A percentile compares a stretch with the other conserved stretches of the same genome.
These are phyloP conservation scores for Apiospora malaysiana DNA, from an alignment of 2,329 filamentous ascomycete genomes.

Conservation along the genomic window DNA sequence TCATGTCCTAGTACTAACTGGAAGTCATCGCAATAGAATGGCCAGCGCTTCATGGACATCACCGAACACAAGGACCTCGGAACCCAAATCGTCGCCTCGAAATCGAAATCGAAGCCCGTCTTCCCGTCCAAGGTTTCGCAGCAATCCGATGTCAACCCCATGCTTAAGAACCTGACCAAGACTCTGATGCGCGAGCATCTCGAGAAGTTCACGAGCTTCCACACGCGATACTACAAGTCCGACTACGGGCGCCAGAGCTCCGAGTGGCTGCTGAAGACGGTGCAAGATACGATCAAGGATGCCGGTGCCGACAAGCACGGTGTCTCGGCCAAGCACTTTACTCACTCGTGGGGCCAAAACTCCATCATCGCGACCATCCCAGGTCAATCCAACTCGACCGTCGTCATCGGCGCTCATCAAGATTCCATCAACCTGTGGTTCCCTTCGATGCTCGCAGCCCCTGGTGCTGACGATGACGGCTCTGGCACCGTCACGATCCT, in stretches of 20 bases:
- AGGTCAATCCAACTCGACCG: slow-evolving; percentile 80
- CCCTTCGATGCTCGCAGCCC: slow-evolving; percentile 81
- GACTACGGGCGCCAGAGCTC: slow-evolving; percentile 83
- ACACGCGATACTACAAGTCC: slow-evolving; percentile 83
- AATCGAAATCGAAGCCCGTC: slow-evolving; percentile 47
- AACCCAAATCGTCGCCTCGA: slow-evolving; percentile 42
- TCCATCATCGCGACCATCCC: slow-evolving; percentile 92
- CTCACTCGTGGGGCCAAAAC: slow-evolving; percentile 86
- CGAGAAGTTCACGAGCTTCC: slow-evolving; percentile 77
- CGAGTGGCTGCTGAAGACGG: slow-evolving; percentile 81
- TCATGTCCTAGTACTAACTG: slow-evolving; percentile 26
- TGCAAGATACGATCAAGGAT: slow-evolving; percentile 72
- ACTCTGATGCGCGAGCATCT: slow-evolving; percentile 78
- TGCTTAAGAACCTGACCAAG: slow-evolving; percentile 75
- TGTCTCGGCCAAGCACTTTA: slow-evolving; percentile 75
- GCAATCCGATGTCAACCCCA: slow-evolving; percentile 68
- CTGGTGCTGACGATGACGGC: slow-evolving; percentile 95
- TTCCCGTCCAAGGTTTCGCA: slow-evolving; percentile 72
- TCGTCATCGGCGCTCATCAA: slow-evolving; percentile 90
- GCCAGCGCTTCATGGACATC: slow-evolving; percentile 92
- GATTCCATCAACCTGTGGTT: slow-evolving; percentile 95
- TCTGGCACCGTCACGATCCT: slow-evolving; percentile 93
- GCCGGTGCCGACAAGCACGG: slow-evolving; percentile 71
- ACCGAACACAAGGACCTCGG: slow-evolving; percentile 76
- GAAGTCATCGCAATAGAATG: slow-evolving; percentile 62